Evolutionary conservation across 164 flowering plant species (phyloP), one percentile per base, ranked within the genome.

Genomic region (Sextonia rubra): DNA sequence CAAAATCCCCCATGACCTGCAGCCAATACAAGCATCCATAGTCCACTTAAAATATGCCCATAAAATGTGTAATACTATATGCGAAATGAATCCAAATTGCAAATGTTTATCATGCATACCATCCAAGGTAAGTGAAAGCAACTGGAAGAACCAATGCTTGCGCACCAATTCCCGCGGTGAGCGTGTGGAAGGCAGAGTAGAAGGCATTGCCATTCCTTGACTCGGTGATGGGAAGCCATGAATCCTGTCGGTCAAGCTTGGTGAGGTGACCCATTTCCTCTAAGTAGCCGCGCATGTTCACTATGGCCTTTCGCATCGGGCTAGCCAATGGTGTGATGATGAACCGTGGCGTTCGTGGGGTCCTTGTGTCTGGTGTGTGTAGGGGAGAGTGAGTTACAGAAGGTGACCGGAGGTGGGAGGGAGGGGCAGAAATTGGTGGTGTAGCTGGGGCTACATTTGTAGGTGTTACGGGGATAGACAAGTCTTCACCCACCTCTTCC

Each of bases 151-250:
- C 74, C n/a, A 93, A 91, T 1, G 92, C 93, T 74, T 91, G 98
- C 68, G 86, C 74, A 12, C 98, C 98, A 66, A 93, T 84, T 2
- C 97, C 97, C 2, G 98, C 86, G 47, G 80, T 80, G 47, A 91
- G 81, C 17, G 81, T 78, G 70, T 93, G 98, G 75, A 91, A 91
- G 15, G 89, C 86, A 0, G 97, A 85, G 58, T 81, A 88, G 70
- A 67, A 86, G 1, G 86, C 86, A 68, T 89, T 93, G 12, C 94
- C 98, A 14, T 86, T 90, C 71, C 97, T 80, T 0, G 98, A 93
- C 72, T 87, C 93, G 1, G 98, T 93, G 71, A 93, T 86, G 0
- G 98, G 98, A 2, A 93, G 97, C 98, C 95, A 90, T 26, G 80
- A 80, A 14, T 89, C 94, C 17, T 83, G 84, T 0, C 85, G 86